These are phyloP conservation scores for Mortierella sp. DNA, from an alignment of 371 early-diverging fungal species.

Conservation along the genomic window DNA sequence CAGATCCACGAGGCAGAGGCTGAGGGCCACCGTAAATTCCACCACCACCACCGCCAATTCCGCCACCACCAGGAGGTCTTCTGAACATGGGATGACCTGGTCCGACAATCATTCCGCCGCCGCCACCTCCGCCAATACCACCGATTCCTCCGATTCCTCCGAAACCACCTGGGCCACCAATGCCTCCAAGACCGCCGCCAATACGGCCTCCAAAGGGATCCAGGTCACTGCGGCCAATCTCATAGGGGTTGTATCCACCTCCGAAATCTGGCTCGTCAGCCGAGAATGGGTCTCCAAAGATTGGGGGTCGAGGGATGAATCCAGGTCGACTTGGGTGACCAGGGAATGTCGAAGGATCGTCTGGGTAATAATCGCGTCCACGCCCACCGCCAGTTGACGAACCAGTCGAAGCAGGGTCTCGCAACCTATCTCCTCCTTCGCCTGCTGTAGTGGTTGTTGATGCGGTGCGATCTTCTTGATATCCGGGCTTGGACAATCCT, in stretches of 20 bases:
- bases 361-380: slow-evolving; percentile 41
- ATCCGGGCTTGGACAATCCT: slow-evolving; percentile 73
- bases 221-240: slow-evolving; percentile 43
- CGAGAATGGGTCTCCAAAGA: slow-evolving; percentile 56
- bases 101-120: slow-evolving; percentile 91
- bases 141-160: slow-evolving; percentile 58
- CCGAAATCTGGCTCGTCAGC: slow-evolving; percentile 34
- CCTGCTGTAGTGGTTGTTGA: slow-evolving; percentile 17
- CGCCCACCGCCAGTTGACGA: slow-evolving; percentile 9
- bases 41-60: slow-evolving; percentile 14
- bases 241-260: slow-evolving; percentile 34
- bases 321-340: slow-evolving; percentile 37
- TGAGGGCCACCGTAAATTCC: slow-evolving; percentile 67
- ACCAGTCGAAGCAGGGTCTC: slow-evolving; percentile 14
- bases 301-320: slow-evolving; percentile 47
- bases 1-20: slow-evolving; percentile 77
- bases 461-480: slow-evolving; percentile 58
- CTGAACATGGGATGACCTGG: slow-evolving; percentile 94
- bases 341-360: slow-evolving; percentile 46
- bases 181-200: slow-evolving; percentile 28
- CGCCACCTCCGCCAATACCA: slow-evolving; percentile 55
- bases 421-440: background rate
- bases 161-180: slow-evolving; percentile 34
- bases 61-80: slow-evolving; percentile 51
- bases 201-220: slow-evolving; percentile 67